Percentiles rank a stretch among this genome's conserved stretches.
Evolutionary conservation across 2,329 filamentous ascomycete species (phyloP).

Genomic region (Xenoacremonium recifei): DNA sequence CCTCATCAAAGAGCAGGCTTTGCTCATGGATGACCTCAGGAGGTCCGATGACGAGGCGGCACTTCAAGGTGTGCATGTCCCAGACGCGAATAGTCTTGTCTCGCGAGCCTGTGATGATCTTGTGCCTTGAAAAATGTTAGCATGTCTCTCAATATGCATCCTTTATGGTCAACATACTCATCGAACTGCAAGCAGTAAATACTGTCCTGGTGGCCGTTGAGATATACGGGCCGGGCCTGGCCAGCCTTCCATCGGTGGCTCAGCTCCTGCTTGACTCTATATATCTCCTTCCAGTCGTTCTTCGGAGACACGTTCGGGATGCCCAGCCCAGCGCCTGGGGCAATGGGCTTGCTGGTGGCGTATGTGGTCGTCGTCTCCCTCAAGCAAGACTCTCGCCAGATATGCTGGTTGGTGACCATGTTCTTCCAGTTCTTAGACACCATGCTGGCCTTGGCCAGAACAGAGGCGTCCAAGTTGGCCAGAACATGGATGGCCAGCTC

Average conservation of each 20-base stretch:
- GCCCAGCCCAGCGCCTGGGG: conserved; percentile 55
- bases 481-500: conserved; percentile 62
- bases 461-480: conserved; percentile 52
- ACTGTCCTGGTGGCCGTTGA: conserved; percentile 91
- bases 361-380: conserved; percentile 60
- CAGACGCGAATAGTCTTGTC: conserved; percentile 95
- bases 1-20: conserved; percentile 49
- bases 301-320: conserved; percentile 54
- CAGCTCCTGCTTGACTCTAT: conserved; percentile 72
- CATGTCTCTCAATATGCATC: conserved; percentile 2
- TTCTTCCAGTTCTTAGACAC: conserved; percentile 53
- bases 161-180: conserved; percentile 59
- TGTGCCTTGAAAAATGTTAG: conserved; percentile 60
- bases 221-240: conserved; percentile 77
- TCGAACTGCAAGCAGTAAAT: conserved; percentile 99
- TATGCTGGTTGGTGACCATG: conserved; percentile 51
- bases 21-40: conserved; percentile 58
- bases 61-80: conserved; percentile 88
- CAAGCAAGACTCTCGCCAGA: conserved; percentile 64
- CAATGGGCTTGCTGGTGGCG: conserved; percentile 53
- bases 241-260: conserved; percentile 78
- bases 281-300: conserved; percentile 86
- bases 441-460: conserved; percentile 46
- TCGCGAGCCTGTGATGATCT: conserved; percentile 94
- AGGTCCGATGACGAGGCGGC: conserved; percentile 82